Base-by-base conservation (phyloP, 1,139 yeast genomes). In the Candida dubliniensis region DNA sequence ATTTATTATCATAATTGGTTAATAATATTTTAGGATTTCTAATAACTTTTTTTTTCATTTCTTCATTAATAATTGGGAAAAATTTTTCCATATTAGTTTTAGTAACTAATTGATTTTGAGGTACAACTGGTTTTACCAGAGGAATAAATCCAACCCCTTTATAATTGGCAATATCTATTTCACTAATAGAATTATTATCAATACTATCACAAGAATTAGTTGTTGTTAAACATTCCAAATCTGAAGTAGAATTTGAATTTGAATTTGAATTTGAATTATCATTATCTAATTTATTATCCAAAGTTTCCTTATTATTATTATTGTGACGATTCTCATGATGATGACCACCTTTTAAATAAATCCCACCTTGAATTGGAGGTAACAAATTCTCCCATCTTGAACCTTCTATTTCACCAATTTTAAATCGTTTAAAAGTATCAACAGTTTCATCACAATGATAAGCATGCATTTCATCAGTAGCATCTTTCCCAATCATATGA, bases 321-420 rank as follows among this genome's bases (percentile, higher is more conserved):
- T 15, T 10, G 14, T 11, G 24, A 7, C 10, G 29, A 25, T 25
- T 27, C n/a, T 8, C n/a, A n/a, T 30, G 14, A 18, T 30, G 14
- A 18, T 33, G 25, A 8, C 32, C 52, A 10, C 43, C 41, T 12
- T 40, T 40, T 13, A 11, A 24, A 59, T 77, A 85, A 3, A 60
- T 55, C 0, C 89, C 96, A 7, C 96, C 96, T 63, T 88, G 96
- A 49, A 90, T 87, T 0, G 97, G 97, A 4, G 97, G 96, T 31
- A 86, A 60, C 58, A 88, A 66, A 60, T 87, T 86, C 43, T 72
- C 73, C 96, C 96, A 89, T 4, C n/a, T 9, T 3, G 69, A 68
- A 46, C 69, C 60, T 45, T 81, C 79, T 7, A 88, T 78, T 26
- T 56, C 58, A 1, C 96, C 96, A 10, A 89, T 72, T 47, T 68